phyloP scores from a whole-genome alignment of 345 rosid genomes.

The Camelina hispida region DNA sequence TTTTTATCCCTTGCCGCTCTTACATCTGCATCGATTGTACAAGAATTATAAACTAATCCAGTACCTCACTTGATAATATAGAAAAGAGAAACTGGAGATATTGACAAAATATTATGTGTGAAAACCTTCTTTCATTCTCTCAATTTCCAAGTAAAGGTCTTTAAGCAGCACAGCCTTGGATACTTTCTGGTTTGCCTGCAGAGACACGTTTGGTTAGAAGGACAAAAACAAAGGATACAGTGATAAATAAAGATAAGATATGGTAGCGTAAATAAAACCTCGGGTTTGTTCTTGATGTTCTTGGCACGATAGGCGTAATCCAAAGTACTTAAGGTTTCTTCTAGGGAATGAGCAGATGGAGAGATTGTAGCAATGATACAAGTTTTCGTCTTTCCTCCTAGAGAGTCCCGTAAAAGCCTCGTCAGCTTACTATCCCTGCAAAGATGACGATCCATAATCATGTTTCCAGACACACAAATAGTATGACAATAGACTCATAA shows the following conservation, averaged over 20 bases:
- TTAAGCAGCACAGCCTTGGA: slow-evolving; percentile 82
- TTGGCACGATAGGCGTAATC: slow-evolving; percentile 96
- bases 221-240: background rate
- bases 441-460: background rate
- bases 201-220: slow-evolving; percentile 26
- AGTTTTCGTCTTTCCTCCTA: slow-evolving; percentile 97
- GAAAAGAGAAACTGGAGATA: background rate
- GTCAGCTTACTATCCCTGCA: slow-evolving; percentile 96
- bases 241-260: background rate
- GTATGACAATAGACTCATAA: slow-evolving; percentile 16
- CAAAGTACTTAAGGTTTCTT: slow-evolving; percentile 92
- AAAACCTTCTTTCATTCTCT: slow-evolving; percentile 89
- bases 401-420: slow-evolving; percentile 86
- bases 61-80: background rate
- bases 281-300: slow-evolving; percentile 92
- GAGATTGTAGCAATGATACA: slow-evolving; percentile 96
- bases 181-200: slow-evolving; percentile 94
- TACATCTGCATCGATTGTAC: slow-evolving; percentile 61
- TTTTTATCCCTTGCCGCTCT: slow-evolving; percentile 93
- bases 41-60: background rate
- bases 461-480: background rate
- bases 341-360: slow-evolving; percentile 81
- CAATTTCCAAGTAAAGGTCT: slow-evolving; percentile 89
- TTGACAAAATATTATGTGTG: background rate
- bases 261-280: slow-evolving; percentile 55